Percentiles rank a stretch among this genome's conserved stretches.
Conservation (phyloP, 306 rosid species). For the Quercus berberidifolia region DNA sequence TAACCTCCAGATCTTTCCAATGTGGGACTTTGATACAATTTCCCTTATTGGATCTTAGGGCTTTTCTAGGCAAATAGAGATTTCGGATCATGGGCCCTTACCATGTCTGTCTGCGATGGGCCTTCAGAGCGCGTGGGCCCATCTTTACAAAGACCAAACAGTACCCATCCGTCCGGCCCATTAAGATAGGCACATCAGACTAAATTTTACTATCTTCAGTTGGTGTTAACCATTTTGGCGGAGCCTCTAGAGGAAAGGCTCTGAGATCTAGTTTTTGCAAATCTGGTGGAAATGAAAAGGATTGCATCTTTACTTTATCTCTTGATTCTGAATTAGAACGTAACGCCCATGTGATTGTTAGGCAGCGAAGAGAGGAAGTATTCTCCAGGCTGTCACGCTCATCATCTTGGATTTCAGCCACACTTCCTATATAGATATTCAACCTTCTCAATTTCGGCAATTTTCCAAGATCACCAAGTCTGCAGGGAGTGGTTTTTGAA, state of each 20-base stretch:
- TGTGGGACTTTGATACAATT: too few species aligned
- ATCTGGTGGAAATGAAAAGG: background rate
- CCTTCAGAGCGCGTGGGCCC: too few species aligned
- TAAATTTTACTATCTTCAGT: too few species aligned
- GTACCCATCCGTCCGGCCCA: too few species aligned
- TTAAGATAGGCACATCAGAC: too few species aligned
- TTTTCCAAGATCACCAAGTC: background rate
- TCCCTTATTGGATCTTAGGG: too few species aligned
- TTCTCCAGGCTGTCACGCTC: background rate
- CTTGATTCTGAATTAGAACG: too few species aligned
- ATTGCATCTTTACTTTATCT: background rate
- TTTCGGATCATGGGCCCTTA: too few species aligned
- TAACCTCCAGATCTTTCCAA: too few species aligned
- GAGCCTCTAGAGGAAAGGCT: background rate
- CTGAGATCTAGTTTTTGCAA: constrained; percentile 7
- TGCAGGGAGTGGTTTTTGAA: background rate
- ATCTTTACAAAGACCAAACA: too few species aligned
- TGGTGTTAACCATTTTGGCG: constrained; percentile 6
- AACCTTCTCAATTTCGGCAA: constrained; percentile 6
- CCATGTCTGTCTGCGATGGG: too few species aligned
- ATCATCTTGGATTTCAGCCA: background rate
- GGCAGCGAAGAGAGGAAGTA: background rate
- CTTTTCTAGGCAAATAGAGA: too few species aligned
- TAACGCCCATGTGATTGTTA: constrained; percentile 24
- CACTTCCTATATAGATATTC: constrained; percentile 25